Percentiles rank a stretch among this genome's conserved stretches.
These are phyloP conservation scores for Paraphaeosphaeria sporulosa DNA, from an alignment of 2,329 filamentous ascomycete genomes.

Conservation along the genomic window DNA sequence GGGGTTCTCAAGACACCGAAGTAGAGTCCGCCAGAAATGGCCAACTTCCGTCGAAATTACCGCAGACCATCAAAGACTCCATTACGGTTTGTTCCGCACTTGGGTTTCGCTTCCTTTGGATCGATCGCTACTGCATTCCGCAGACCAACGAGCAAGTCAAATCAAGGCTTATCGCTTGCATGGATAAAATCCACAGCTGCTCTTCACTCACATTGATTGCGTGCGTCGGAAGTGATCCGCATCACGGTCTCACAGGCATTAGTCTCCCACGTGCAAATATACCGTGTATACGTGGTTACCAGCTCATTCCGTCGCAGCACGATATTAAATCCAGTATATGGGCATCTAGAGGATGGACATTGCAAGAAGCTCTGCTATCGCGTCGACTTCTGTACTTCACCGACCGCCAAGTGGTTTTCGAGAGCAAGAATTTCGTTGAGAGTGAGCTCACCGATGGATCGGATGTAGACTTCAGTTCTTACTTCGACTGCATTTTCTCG, in stretches of 20 bases:
- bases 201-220: neutral
- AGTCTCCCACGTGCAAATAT: neutral
- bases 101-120: neutral
- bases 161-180: neutral
- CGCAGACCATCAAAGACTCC: neutral
- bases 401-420: conserved; percentile 21
- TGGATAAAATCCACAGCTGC: neutral
- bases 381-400: conserved; percentile 21
- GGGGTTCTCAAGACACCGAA: too few species aligned
- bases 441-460: neutral
- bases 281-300: too few species aligned
- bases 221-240: neutral
- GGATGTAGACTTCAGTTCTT: too few species aligned
- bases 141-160: neutral
- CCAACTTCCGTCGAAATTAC: too few species aligned
- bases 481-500: too few species aligned
- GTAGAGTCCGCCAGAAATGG: too few species aligned
- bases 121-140: neutral
- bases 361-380: conserved; percentile 22
- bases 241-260: neutral
- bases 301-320: too few species aligned
- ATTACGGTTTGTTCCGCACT: neutral
- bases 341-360: conserved; percentile 19
- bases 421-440: conserved; percentile 10
- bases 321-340: neutral